Base-by-base conservation (phyloP, 306 rosid species). In the Quercus alba region DNA sequence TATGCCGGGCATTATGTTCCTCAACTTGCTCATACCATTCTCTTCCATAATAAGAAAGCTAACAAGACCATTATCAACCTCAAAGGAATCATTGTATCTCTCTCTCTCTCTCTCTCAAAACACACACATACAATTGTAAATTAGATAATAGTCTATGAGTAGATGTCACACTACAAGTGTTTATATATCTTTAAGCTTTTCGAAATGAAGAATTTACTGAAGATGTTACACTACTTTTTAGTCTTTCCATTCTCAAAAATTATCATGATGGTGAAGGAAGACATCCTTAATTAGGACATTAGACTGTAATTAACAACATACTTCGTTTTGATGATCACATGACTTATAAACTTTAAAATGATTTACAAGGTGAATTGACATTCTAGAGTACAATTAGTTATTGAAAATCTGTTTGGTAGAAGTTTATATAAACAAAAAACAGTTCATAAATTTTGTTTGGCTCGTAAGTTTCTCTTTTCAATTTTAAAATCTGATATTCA, bases 1-100 rank as follows among this genome's bases (percentile, higher is more conserved):
- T 95, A 95, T 79, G 98, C 98, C 4, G 98, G 99, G 0, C 99
- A 93, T 64, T 95, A 95, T 83, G 99, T 90, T 12, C 97, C 99
- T 78, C 97, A 95, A 73, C 88, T 95, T 81, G 99, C 98, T 21
- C 94, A 93, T 51, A 90, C 89, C 2, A 90, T 95, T 82, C 94
- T 95, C 25, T n/a, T 75, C 56, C 91, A 86, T 25, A 93, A 91
- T 82, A 77, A 75, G 31, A 85, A 62, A 68, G 81, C 93, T 68
- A 82, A 85, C 3, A 89, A 64, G 31, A 79, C 87, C 44, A 79
- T 83, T 69, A 81, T 93, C 83, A 95, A 93, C 82, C 95, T 95
- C 86, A 93, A 91, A 81, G 98, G 99, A 56, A 91, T 93, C 77
- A 70, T 93, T 68, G 99, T 95, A 91, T 23, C 86, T 71, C 61